A percentile compares a stretch with the other conserved stretches of the same genome.
Evolutionary conservation across 306 rosid genomes (phyloP).

Genomic region (Trifolium pratense): DNA sequence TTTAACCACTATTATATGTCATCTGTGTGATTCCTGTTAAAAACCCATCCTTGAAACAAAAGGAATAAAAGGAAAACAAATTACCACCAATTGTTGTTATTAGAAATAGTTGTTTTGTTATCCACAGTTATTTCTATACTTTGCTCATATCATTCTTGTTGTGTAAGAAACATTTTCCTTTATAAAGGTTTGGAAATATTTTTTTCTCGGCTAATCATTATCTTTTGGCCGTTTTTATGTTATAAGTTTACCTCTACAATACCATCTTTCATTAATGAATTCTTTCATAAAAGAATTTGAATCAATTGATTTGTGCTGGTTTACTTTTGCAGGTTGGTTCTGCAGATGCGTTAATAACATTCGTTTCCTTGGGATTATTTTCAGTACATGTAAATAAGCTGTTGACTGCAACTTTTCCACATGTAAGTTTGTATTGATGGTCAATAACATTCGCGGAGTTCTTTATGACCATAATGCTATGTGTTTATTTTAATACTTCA

Average conservation of each 20-base stretch:
- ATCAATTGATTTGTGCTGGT: conserved; percentile 30
- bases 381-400: conserved; percentile 70
- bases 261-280: conserved; percentile 1
- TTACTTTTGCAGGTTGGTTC: conserved; percentile 69
- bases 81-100: neutral
- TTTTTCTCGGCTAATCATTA: conserved; percentile 13
- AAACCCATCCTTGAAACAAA: neutral
- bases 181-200: neutral
- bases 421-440: conserved; percentile 58
- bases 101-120: conserved; percentile 15
- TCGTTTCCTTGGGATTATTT: conserved; percentile 88
- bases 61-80: neutral
- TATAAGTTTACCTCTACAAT: neutral
- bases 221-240: neutral
- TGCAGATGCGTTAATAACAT: conserved; percentile 91
- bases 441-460: conserved; percentile 34
- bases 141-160: neutral
- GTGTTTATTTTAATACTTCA: conserved; percentile 3
- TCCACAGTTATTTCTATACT: neutral
- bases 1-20: conserved; percentile 15
- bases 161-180: no score
- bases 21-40: conserved; percentile 10
- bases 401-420: conserved; percentile 71
- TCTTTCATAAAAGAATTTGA: conserved; percentile 32
- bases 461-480: conserved; percentile 14